These are phyloP conservation scores for Podospora comata DNA, from an alignment of 495 filamentous ascomycete genomes.

Conservation along the genomic window DNA sequence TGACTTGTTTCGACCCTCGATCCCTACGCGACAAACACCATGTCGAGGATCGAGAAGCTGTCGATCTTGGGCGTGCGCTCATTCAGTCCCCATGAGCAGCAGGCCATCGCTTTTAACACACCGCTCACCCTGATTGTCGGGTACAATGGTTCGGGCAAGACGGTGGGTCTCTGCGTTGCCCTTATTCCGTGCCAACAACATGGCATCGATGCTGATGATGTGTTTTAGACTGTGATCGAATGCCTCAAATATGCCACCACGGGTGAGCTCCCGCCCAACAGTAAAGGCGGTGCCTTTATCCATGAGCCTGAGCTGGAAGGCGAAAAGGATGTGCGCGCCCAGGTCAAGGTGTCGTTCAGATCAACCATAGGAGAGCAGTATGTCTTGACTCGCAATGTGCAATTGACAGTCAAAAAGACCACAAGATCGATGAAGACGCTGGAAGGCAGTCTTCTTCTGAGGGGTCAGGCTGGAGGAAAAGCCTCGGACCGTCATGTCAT, in stretches of 20 bases:
- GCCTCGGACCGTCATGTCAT: slow-evolving; percentile 70
- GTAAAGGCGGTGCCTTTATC: slow-evolving; percentile 90
- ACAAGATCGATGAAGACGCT: slow-evolving; percentile 70
- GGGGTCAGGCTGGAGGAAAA: slow-evolving; percentile 47
- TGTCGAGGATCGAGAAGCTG: slow-evolving; percentile 83
- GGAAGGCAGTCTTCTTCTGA: slow-evolving; percentile 69
- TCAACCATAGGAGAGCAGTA: slow-evolving; percentile 70
- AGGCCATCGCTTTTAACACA: slow-evolving; percentile 85
- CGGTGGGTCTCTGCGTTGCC: slow-evolving; percentile 31
- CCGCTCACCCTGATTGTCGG: slow-evolving; percentile 95
- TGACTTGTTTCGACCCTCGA: neutral
- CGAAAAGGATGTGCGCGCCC: slow-evolving; percentile 86
- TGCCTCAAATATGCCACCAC: slow-evolving; percentile 98
- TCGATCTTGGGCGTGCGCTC: slow-evolving; percentile 86
- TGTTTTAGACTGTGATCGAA: slow-evolving; percentile 82
- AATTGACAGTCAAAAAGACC: slow-evolving; percentile 81
- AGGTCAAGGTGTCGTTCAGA: slow-evolving; percentile 86
- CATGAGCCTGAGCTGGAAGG: slow-evolving; percentile 88
- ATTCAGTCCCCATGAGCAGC: slow-evolving; percentile 71
- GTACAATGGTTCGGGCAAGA: slow-evolving; percentile 96
- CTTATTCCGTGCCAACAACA: slow-evolving; percentile 35
- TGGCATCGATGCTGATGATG: slow-evolving; percentile 15
- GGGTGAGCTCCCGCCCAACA: slow-evolving; percentile 89
- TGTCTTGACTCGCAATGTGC: slow-evolving; percentile 75
- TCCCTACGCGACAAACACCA: slow-evolving; percentile 29